Base-by-base conservation (phyloP, 768 basidiomycete genomes). In the Mycena vitilis region DNA sequence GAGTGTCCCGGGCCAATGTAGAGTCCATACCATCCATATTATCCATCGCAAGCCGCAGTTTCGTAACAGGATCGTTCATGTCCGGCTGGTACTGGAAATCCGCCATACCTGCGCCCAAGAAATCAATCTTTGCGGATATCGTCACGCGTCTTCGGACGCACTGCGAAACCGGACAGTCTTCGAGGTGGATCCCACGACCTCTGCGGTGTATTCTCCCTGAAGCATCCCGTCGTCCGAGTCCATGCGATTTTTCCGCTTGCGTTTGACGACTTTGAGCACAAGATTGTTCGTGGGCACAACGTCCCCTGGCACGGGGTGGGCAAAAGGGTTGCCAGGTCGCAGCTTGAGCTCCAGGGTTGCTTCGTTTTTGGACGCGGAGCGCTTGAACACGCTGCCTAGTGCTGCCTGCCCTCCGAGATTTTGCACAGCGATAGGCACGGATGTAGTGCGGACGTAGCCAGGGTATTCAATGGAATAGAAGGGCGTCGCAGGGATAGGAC, bases 141-240 rank as follows among this genome's bases (percentile, higher is more conserved):
- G n/a, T 22, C 30, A 22, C 12, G 30, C 60, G 18, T 45, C 12
- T n/a, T 37, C 34, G 22, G n/a, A 83, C 91, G 80, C 75, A 96
- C 97, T 91, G 80, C 96, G 87, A 81, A 98, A 99, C 60, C 97
- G 86, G 59, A 89, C 92, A 5, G 95, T 94, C 80, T 92, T 95
- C 0, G 88, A 82, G n/a, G 93, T 84, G 15, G 90, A 79, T 0
- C 96, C 97, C 10, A 94, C 78, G 0, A 91, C 86, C 65, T 93
- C 86, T 16, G 89, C 85, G 2, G 86, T 91, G 78, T 92, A 97
- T 74, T 95, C 90, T 15, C 94, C 94, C n/a, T 66, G 66, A 20
- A 85, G 47, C 7, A 76, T 56, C 7, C 75, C 80, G 58, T 81
- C 81, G 15, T 71, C 77, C n/a, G 63, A 62, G 25, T 59, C 73